These are phyloP conservation scores for Aspergillus leporis DNA, from an alignment of 495 filamentous ascomycete species.

Conservation along the genomic window DNA sequence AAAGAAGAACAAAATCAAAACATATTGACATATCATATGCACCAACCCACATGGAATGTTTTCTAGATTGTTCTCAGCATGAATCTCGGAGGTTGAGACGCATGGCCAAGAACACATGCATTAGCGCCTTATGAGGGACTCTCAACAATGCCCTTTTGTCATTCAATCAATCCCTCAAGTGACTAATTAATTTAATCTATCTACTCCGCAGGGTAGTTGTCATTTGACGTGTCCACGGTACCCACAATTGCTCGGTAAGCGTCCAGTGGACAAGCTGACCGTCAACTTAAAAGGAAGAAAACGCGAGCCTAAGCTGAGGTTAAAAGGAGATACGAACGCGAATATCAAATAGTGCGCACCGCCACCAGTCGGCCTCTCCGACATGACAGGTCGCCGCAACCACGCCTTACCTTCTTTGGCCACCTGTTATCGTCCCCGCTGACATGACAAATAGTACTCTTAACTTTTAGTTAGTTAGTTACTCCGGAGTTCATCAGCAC, in stretches of 20 bases:
- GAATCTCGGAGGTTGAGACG: background rate
- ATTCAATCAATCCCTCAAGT: background rate
- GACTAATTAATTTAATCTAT: background rate
- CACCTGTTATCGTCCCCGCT: background rate
- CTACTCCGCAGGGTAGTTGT: background rate
- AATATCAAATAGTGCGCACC: constrained; percentile 9
- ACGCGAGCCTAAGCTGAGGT: background rate
- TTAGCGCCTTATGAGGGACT: background rate
- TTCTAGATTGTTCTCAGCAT: constrained; percentile 5
- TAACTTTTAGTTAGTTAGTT: too few species aligned
- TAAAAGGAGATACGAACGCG: background rate
- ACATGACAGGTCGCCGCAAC: background rate
- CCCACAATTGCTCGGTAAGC: background rate
- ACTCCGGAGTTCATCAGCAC: background rate
- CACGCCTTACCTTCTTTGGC: background rate
- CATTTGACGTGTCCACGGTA: constrained; percentile 1
- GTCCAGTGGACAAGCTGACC: background rate
- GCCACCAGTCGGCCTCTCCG: constrained; percentile 15
- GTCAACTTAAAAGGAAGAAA: background rate
- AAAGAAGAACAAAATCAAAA: constrained; percentile 7
- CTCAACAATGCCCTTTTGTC: background rate
- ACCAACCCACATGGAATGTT: background rate
- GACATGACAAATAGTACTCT: constrained; percentile 8
- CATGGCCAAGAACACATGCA: background rate
- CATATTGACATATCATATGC: constrained; percentile 1